Conservation (phyloP, 495 filamentous ascomycete species). For the Aspergillus incahuasiensis region DNA sequence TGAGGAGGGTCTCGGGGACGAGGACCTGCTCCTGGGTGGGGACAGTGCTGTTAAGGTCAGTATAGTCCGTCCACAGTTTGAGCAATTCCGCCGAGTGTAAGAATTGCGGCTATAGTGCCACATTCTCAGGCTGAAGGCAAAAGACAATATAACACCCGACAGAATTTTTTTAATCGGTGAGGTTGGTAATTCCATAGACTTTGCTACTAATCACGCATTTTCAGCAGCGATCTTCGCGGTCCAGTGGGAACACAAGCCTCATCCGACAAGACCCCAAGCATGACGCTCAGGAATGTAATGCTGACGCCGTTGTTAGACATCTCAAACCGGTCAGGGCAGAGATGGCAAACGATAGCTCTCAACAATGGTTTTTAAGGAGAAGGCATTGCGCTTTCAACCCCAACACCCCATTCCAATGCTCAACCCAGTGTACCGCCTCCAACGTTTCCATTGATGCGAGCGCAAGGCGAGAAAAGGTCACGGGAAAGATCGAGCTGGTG, state of each 20-base stretch:
- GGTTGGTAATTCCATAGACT: constrained; percentile 20
- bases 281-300: constrained; percentile 53
- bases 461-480: constrained; percentile 37
- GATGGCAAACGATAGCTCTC: constrained; percentile 37
- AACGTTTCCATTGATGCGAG: constrained; percentile 31
- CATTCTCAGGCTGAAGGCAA: constrained; percentile 74
- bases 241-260: constrained; percentile 36
- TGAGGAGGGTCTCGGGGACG: constrained; percentile 95
- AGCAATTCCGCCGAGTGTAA: constrained; percentile 71
- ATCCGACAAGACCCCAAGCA: constrained; percentile 79
- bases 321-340: constrained; percentile 13
- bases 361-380: constrained; percentile 85
- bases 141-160: constrained; percentile 62
- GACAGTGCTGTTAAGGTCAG: constrained; percentile 70
- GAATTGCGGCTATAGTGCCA: constrained; percentile 82
- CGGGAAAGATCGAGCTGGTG: constrained; percentile 80
- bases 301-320: constrained; percentile 38
- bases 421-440: constrained; percentile 40
- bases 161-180: constrained; percentile 75
- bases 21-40: constrained; percentile 89
- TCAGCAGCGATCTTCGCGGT: constrained; percentile 27
- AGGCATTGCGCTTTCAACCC: constrained; percentile 62
- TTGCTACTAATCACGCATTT: constrained; percentile 31
- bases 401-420: constrained; percentile 68
- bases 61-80: constrained; percentile 65